Conservation (phyloP, 2,329 filamentous ascomycete species). For the Parastagonospora avenae region DNA sequence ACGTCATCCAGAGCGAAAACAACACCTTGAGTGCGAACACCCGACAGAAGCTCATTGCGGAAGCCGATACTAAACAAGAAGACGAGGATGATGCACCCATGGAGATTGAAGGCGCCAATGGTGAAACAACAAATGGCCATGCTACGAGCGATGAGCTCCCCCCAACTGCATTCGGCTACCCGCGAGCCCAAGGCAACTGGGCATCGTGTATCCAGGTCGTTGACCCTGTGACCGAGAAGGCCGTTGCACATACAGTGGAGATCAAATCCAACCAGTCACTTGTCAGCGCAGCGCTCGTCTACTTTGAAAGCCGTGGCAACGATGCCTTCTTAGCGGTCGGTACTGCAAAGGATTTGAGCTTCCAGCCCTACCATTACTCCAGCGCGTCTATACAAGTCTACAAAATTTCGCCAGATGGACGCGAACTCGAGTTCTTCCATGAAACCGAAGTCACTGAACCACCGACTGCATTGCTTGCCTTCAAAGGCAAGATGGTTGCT, state of each 20-base stretch:
- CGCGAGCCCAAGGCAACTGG: constrained; percentile 84
- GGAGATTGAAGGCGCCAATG: constrained; percentile 22
- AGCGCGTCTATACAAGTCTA: constrained; percentile 92
- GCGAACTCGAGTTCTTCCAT: constrained; percentile 89
- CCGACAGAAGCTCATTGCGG: constrained; percentile 72
- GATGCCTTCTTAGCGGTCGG: constrained; percentile 93
- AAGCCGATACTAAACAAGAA: constrained; percentile 55
- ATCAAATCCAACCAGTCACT: constrained; percentile 90
- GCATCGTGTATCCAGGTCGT: constrained; percentile 93
- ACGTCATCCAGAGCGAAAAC: constrained; percentile 91
- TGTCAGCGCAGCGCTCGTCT: constrained; percentile 80
- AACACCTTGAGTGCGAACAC: constrained; percentile 85
- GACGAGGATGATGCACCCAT: constrained; percentile 40
- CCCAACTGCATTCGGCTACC: constrained; percentile 86
- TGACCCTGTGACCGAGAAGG: constrained; percentile 74
- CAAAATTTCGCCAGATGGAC: constrained; percentile 84
- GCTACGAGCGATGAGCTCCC: constrained; percentile 62
- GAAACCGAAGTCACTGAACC: constrained; percentile 93
- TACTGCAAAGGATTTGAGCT: constrained; percentile 86
- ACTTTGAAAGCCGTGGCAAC: constrained; percentile 81
- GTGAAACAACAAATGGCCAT: constrained; percentile 19
- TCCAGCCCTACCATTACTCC: constrained; percentile 72
- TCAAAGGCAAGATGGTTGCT: constrained; percentile 88
- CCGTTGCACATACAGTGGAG: constrained; percentile 77
- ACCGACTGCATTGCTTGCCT: constrained; percentile 85